Conservation (phyloP, 1,284 basidiomycete genomes). For the Ceratobasidium sp. region DNA sequence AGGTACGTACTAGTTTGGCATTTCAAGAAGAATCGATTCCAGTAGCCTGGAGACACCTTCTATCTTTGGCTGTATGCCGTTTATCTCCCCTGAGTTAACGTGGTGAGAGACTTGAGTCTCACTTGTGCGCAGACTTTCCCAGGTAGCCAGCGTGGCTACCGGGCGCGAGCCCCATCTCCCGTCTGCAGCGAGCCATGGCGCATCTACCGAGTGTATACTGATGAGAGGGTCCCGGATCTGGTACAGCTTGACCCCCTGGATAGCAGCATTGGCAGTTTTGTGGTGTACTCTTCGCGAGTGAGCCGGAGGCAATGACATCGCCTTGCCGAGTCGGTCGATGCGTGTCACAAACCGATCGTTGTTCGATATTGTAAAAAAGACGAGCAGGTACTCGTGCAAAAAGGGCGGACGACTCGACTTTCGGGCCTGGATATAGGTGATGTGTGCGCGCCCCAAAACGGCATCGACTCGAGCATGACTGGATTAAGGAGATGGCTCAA, state of each 20-base stretch:
- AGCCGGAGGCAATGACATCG: neutral
- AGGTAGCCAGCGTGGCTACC: conserved; percentile 9
- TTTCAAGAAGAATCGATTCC: conserved; percentile 12
- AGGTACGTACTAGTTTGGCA: conserved; percentile 11
- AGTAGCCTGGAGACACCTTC: conserved; percentile 6
- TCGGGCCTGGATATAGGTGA: conserved; percentile 18
- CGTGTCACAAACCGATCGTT: neutral
- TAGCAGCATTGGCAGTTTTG: neutral
- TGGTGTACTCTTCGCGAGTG: too few relatives aligned
- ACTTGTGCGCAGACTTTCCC: neutral
- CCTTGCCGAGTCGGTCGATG: conserved; percentile 15
- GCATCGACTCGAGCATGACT: neutral
- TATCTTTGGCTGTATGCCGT: neutral
- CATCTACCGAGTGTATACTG: conserved; percentile 1
- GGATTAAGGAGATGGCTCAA: neutral
- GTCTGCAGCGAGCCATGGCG: neutral
- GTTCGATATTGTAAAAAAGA: neutral
- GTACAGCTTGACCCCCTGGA: conserved; percentile 9
- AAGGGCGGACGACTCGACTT: conserved; percentile 18
- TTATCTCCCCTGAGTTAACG: neutral
- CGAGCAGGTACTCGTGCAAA: conserved; percentile 15
- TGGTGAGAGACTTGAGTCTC: neutral
- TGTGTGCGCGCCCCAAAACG: neutral
- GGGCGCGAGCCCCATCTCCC: conserved; percentile 22
- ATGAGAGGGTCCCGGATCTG: conserved; percentile 2